Conservation (phyloP, 2,329 filamentous ascomycete species). For the Penicillium brevicompactum region DNA sequence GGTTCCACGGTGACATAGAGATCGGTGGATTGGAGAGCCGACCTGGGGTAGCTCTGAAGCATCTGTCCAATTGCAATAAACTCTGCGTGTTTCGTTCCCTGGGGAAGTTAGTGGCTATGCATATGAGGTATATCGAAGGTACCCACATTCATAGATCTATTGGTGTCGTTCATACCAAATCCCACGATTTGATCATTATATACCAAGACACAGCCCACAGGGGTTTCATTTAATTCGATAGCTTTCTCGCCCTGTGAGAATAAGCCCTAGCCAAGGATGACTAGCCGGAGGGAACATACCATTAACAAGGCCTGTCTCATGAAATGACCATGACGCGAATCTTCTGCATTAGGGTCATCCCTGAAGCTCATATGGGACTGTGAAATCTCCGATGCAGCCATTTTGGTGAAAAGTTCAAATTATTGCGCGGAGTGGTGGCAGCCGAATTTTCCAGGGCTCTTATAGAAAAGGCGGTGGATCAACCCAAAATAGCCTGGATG, state of each 20-base stretch:
- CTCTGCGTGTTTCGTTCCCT: conserved; percentile 93
- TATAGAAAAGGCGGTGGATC: background rate
- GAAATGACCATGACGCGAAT: conserved; percentile 59
- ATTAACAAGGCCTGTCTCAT: conserved; percentile 86
- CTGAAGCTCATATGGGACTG: background rate
- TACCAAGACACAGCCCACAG: conserved; percentile 94
- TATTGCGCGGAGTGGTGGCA: background rate
- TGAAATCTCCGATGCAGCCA: background rate
- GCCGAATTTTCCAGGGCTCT: background rate
- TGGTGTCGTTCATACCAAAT: conserved; percentile 95
- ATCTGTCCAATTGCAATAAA: conserved; percentile 80
- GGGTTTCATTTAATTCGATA: conserved; percentile 84
- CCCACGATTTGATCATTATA: conserved; percentile 78
- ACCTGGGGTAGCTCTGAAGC: conserved; percentile 64
- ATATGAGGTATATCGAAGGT: background rate
- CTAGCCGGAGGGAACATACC: conserved; percentile 54
- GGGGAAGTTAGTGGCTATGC: background rate
- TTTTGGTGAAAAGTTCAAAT: background rate
- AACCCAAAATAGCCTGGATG: too few relatives aligned
- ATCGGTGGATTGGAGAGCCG: conserved; percentile 71
- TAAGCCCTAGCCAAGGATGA: background rate
- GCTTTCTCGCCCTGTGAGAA: conserved; percentile 74
- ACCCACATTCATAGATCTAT: conserved; percentile 71
- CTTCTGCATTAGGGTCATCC: conserved; percentile 13
- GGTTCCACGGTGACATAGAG: conserved; percentile 98